Conservation (phyloP, 306 rosid species). For the Pyrus bretschneideri region DNA sequence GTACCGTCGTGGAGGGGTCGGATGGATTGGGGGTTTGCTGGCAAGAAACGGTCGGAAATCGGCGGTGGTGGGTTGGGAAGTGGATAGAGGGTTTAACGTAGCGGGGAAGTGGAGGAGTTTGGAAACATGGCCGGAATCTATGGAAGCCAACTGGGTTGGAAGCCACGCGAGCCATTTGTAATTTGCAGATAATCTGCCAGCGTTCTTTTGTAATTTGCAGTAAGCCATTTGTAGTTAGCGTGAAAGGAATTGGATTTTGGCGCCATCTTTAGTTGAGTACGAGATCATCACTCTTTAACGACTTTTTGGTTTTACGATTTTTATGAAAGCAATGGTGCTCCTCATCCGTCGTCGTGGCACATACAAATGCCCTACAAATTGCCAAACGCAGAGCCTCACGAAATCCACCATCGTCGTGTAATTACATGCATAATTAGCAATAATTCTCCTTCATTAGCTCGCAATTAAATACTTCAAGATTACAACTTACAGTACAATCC, state of each 20-base stretch:
- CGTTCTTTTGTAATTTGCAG: too few species aligned
- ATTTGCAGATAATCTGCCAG: conserved; percentile 17
- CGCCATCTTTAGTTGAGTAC: background rate
- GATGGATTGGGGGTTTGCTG: conserved; percentile 44
- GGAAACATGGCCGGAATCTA: conserved; percentile 49
- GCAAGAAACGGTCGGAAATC: conserved; percentile 43
- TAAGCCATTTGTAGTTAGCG: conserved; percentile 35
- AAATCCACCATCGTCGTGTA: background rate
- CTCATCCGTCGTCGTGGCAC: background rate
- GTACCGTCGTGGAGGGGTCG: conserved; percentile 47
- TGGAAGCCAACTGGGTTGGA: conserved; percentile 52
- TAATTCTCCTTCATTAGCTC: background rate
- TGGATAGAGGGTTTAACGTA: conserved; percentile 10
- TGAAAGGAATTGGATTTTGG: background rate
- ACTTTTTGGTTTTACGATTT: background rate
- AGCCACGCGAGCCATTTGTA: conserved; percentile 64
- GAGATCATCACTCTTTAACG: background rate
- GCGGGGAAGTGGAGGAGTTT: conserved; percentile 23
- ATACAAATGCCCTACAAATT: background rate
- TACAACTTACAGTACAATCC: background rate
- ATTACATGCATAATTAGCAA: background rate
- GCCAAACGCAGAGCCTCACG: too few species aligned
- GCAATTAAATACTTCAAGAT: background rate
- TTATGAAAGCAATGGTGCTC: background rate
- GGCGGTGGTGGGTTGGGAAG: conserved; percentile 16